A percentile compares a stretch with the other conserved stretches of the same genome.
These are phyloP conservation scores for Trichothecium sympodiale DNA, from an alignment of 2,329 filamentous ascomycete genomes.

Conservation along the genomic window DNA sequence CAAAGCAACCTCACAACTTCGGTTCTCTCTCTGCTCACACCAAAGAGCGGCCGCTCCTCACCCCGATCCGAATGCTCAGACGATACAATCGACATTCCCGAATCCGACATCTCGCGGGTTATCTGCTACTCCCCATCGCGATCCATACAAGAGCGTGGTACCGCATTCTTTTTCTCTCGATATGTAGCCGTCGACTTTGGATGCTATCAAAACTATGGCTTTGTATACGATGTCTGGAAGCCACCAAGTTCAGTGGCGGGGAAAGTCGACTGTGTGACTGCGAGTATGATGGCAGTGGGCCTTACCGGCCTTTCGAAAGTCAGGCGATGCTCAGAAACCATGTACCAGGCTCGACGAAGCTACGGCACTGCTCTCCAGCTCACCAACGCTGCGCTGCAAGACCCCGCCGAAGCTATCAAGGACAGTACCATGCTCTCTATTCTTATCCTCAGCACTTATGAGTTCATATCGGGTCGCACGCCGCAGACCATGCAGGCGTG, in stretches of 20 bases:
- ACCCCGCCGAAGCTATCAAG: constrained; percentile 30
- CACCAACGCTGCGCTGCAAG: constrained; percentile 36
- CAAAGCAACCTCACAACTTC: constrained; percentile 7
- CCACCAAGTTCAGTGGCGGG: constrained; percentile 15
- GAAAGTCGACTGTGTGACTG: constrained; percentile 30
- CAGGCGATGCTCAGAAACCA: constrained; percentile 26
- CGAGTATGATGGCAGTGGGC: constrained; percentile 44
- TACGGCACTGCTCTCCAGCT: constrained; percentile 40
- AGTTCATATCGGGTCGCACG: constrained; percentile 37
- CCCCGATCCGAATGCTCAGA: constrained; percentile 4
- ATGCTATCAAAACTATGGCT: constrained; percentile 39
- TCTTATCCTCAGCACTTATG: constrained; percentile 42
- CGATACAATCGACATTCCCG: constrained; percentile 2
- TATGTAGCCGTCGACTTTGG: constrained; percentile 36
- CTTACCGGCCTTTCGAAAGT: constrained; percentile 39
- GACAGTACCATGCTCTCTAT: constrained; percentile 42
- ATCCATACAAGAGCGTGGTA: constrained; percentile 30
- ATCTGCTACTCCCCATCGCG: constrained; percentile 8
- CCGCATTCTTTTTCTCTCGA: constrained; percentile 39
- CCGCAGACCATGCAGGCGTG: constrained; percentile 37
- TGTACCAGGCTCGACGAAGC: constrained; percentile 35
- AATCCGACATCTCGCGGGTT: constrained; percentile 1
- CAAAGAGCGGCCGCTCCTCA: constrained; percentile 11
- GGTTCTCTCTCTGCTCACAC: constrained; percentile 13
- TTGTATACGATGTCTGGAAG: constrained; percentile 41